Percentiles rank a stretch among this genome's conserved stretches.
These are phyloP conservation scores for Boechera divaricarpa DNA, from an alignment of 345 rosid species.

Conservation along the genomic window DNA sequence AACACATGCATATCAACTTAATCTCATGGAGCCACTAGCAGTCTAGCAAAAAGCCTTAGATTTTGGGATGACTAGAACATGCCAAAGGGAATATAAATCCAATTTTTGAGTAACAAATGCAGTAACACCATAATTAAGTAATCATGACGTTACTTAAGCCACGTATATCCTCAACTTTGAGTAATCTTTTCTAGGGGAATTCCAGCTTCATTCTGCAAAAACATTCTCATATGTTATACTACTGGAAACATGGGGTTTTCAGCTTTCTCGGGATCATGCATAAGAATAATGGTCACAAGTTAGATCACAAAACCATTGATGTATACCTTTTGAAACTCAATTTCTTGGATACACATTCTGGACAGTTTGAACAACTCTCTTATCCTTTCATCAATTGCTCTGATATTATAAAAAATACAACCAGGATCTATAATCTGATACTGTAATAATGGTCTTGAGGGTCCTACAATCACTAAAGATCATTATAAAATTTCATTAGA, in stretches of 20 bases:
- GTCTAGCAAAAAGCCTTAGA: background rate
- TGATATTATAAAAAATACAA: constrained; percentile 40
- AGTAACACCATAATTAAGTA: background rate
- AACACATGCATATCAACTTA: constrained; percentile 26
- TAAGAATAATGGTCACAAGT: constrained; percentile 18
- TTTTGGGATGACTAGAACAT: constrained; percentile 8
- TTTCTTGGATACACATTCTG: constrained; percentile 70
- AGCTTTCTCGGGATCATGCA: constrained; percentile 17
- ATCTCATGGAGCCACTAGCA: constrained; percentile 20
- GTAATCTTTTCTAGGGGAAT: constrained; percentile 66
- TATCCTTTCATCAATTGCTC: constrained; percentile 98
- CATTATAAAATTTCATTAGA: background rate
- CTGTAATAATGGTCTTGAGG: constrained; percentile 11
- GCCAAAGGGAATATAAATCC: background rate
- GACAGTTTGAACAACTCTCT: constrained; percentile 93
- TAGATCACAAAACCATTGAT: background rate
- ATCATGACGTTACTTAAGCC: constrained; percentile 85
- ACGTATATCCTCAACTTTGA: constrained; percentile 88
- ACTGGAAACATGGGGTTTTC: background rate
- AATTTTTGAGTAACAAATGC: constrained; percentile 15
- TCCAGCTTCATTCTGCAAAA: constrained; percentile 83
- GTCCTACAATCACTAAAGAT: constrained; percentile 6
- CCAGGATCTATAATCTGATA: constrained; percentile 30
- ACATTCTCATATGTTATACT: background rate
- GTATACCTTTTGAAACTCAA: constrained; percentile 85